These are phyloP conservation scores for Dactylellina parvicollis DNA, from an alignment of 2,329 filamentous ascomycete species.

Conservation along the genomic window DNA sequence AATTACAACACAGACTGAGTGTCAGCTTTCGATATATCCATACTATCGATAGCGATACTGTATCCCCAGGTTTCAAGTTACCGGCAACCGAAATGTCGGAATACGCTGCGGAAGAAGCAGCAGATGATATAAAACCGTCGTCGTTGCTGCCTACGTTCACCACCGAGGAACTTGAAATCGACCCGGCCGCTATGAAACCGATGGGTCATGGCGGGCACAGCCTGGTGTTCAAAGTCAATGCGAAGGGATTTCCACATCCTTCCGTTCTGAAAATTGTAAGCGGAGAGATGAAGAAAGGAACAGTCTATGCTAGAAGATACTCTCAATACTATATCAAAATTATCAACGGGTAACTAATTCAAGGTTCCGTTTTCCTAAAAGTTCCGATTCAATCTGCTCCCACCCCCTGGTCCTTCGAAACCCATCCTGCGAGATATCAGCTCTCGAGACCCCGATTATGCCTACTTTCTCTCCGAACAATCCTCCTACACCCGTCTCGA, in stretches of 20 bases:
- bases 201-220: constrained; percentile 46
- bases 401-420: background rate
- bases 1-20: constrained; percentile 32
- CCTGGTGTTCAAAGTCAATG: constrained; percentile 35
- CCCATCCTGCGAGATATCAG: constrained; percentile 5
- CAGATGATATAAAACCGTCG: background rate
- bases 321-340: constrained; percentile 1
- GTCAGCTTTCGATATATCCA: constrained; percentile 1
- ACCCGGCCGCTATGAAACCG: constrained; percentile 16
- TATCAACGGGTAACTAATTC: background rate
- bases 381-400: constrained; percentile 38
- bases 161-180: constrained; percentile 38
- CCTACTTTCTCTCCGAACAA: constrained; percentile 33
- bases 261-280: constrained; percentile 50
- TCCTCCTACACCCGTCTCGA: constrained; percentile 30
- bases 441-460: constrained; percentile 21
- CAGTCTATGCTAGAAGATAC: no score
- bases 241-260: constrained; percentile 22
- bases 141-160: constrained; percentile 6
- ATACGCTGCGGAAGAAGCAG: background rate
- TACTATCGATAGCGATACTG: constrained; percentile 13
- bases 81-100: constrained; percentile 12
- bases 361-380: background rate
- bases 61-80: background rate
- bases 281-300: background rate